Base-by-base conservation (phyloP, 257 asterid species). In the Solanum pimpinellifolium region DNA sequence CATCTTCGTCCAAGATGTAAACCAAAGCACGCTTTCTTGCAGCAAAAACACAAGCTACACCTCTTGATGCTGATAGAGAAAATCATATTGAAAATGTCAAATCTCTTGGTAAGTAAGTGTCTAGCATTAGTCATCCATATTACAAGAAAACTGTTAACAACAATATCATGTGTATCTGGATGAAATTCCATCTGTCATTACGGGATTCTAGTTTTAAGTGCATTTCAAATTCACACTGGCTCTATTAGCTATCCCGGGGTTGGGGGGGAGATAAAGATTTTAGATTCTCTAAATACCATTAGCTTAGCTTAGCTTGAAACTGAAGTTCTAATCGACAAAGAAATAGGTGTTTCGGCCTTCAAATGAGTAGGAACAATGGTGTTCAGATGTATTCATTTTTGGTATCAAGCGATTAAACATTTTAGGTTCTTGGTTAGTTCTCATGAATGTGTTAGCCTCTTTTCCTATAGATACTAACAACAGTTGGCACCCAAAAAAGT, bases 1-100 rank as follows among this genome's bases (percentile, higher is more conserved):
- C 99, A 85, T 97, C 99, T 93, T 97, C 99, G 85, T 97, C 99
- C 37, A 97, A 93, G 76, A 96, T 97, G 90, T 95, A 97, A 86
- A 96, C 98, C 94, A 97, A 84, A 3, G 98, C 98, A 31, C 98
- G 99, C 87, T 94, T 97, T 88, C 95, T 92, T 68, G 94, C 94
- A 86, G 94, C 93, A 83, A 95, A 95, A 86, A 96, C 95, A 88
- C 99, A 96, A 70, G 98, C 98, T 83, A 96, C 96, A 0, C 99
- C 99, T 93, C 99, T 94, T 6, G 99, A 94, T 88, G 96, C 99
- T 95, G 98, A 91, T 83, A 90, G 31, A 83, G 62, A 47, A 88
- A 73, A 76, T 84, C 78, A 83, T 23, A 84, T 72, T 13, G 7
- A 66, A 72, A 69, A 65, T 82, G 42, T 90, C 83, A 90, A 86